Base-by-base conservation (phyloP, 805 yeast genomes). In the Blastobotrys terrestris region DNA sequence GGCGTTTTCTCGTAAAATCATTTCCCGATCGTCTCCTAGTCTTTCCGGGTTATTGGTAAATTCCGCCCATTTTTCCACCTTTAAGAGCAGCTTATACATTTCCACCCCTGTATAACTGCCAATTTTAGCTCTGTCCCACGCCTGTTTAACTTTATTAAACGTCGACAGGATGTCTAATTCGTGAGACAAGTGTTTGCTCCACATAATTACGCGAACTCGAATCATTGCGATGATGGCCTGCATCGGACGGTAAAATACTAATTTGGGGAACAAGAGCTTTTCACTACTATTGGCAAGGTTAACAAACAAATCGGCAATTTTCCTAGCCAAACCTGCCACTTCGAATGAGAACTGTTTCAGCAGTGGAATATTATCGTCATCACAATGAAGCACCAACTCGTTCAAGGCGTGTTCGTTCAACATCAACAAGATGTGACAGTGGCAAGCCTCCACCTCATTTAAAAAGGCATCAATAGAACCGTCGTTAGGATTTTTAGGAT, bases 151-250 rank as follows among this genome's bases (percentile, higher is more conserved):
- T 1, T 59, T 46, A 13, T 51, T 56, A 39, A 59, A 55, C 15
- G 58, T 47, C 16, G 63, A 59, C 44, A 60, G 61, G 2, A 62
- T 58, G 7, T 62, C 57, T 13, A 67, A 63, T 19, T 64, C 63
- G 3, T 14, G 22, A 7, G 18, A 8, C 41, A 18, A 15, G 21
- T 44, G 46, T 20, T 13, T 20, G 44, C 21, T 20, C 44, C 21
- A 18, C 16, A 35, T 49, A 16, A 58, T 21, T 18, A 57, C 41
- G 11, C 53, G 31, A 7, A 58, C 46, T 20, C 60, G 50, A 15
- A 55, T 46, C 47, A 58, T 39, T 11, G 55, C 48, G 19, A 55
- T 45, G 35, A 58, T 39, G 14, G 61, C 56, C 47, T 54, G 55
- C 42, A 58, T 44, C 8, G 61, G 61, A 20, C 61, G 56, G 46